Evolutionary conservation across 495 filamentous ascomycete species (phyloP), one percentile per base, ranked within the genome.

Genomic region (Penicillium pancosmium): DNA sequence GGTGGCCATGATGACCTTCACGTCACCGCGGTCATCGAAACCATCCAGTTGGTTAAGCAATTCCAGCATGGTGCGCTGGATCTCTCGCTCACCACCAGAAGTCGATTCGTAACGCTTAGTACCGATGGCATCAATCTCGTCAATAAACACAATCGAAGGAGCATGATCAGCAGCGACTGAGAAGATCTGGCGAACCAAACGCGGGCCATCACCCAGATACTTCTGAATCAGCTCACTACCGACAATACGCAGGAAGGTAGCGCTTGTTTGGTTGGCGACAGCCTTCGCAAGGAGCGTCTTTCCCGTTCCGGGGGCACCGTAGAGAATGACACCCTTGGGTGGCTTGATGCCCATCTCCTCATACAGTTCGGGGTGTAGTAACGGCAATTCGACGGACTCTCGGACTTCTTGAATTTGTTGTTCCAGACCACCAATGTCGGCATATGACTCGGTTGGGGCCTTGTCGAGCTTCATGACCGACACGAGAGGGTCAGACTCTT

Each of bases 291-390:
- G 83, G 8, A 99, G 80, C 3, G 94, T 99, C 79, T 99, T 99
- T 69, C 94, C 94, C 16, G 94, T 99, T 74, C 94, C 94, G 0
- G 94, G 94, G 5, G 91, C 92, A 77, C 94, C 94, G 76, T 99
- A 99, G 35, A 99, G 89, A 67, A 99, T 99, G 58, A 99, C 94
- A 82, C 94, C 94, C 82, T 99, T 99, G 35, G 94, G 94, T 25
- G 94, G 93, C 75, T 98, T 99, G 82, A 99, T 98, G 69, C 94
- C 94, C 94, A 99, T 99, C 78, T 99, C 94, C 75, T 99, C 94
- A 74, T 99, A 99, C 13, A 99, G 81, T 76, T 99, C 94, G 0
- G 94, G 94, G 69, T 99, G 94, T 59, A 99, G 84, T 50, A 99
- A 82, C 9, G 94, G 94, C 56, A 99, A 78, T 77, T 99, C 94